Evolutionary conservation across 2,329 filamentous ascomycete genomes (phyloP).

Genomic region (Aspergillus caelatus): DNA sequence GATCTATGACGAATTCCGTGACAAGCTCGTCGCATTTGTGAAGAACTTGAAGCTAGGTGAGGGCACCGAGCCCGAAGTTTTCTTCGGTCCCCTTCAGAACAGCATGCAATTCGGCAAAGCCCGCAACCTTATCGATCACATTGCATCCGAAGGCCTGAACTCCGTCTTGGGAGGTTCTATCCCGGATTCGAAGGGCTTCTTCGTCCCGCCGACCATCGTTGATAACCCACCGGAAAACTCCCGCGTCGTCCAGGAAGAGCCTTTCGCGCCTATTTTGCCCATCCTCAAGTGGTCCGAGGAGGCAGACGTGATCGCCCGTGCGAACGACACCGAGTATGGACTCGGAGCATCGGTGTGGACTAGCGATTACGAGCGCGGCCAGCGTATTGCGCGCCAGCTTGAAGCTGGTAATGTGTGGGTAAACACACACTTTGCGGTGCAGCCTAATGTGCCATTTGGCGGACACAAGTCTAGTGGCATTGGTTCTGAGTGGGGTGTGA

Average conservation of each 20-base stretch:
- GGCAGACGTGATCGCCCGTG: slow-evolving; percentile 60
- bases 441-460: slow-evolving; percentile 46
- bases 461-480: slow-evolving; percentile 58
- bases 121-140: slow-evolving; percentile 59
- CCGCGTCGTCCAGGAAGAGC: slow-evolving; percentile 61
- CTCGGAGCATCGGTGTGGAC: slow-evolving; percentile 63
- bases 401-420: slow-evolving; percentile 65
- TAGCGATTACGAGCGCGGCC: slow-evolving; percentile 54
- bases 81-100: slow-evolving; percentile 66
- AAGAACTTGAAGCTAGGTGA: slow-evolving; percentile 45
- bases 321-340: slow-evolving; percentile 57
- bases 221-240: slow-evolving; percentile 60
- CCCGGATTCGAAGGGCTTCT: slow-evolving; percentile 55
- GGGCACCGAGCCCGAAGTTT: slow-evolving; percentile 45
- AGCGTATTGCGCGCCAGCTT: slow-evolving; percentile 56
- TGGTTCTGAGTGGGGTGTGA: slow-evolving; percentile 51
- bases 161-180: slow-evolving; percentile 54
- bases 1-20: slow-evolving; percentile 60
- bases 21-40: slow-evolving; percentile 50
- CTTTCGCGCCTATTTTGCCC: slow-evolving; percentile 67
- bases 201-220: slow-evolving; percentile 62
- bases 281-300: slow-evolving; percentile 64
- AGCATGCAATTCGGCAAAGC: slow-evolving; percentile 66
- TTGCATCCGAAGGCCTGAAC: slow-evolving; percentile 56
- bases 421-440: slow-evolving; percentile 48